These are phyloP conservation scores for Cylindrotheca closterium DNA, from an alignment of 108 stramenopile species.

Conservation along the genomic window DNA sequence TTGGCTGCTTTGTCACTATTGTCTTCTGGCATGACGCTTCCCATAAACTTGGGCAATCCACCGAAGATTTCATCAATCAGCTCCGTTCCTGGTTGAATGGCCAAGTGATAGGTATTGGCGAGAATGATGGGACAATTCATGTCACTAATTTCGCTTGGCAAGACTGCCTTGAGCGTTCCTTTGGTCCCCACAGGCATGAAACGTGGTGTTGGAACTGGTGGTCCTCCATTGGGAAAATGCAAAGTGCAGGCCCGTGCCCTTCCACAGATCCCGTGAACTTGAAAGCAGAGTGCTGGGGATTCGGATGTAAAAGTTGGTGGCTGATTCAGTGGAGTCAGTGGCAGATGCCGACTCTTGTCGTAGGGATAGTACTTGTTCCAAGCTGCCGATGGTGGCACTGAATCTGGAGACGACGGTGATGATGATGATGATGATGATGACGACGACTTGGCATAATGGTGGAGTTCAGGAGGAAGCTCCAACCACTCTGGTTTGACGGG, in stretches of 20 bases:
- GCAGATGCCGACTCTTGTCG: constrained; percentile 31
- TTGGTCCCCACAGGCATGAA: constrained; percentile 99
- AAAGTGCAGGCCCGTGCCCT: constrained; percentile 74
- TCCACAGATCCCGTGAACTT: constrained; percentile 63
- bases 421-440: constrained; percentile 61
- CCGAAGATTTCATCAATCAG: constrained; percentile 61
- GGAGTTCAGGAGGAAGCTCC: constrained; percentile 61
- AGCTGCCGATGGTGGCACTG: constrained; percentile 48
- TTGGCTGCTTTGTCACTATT: background rate
- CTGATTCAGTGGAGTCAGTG: constrained; percentile 45
- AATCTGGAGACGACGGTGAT: constrained; percentile 67
- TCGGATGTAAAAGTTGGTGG: constrained; percentile 41
- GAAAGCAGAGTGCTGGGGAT: constrained; percentile 62
- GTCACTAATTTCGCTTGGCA: constrained; percentile 69
- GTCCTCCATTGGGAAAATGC: constrained; percentile 57
- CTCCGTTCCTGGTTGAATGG: constrained; percentile 91
- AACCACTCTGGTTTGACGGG: constrained; percentile 31
- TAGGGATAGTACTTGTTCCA: constrained; percentile 79
- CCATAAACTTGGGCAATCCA: constrained; percentile 93
- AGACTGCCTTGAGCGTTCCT: constrained; percentile 92
- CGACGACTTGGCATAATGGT: background rate
- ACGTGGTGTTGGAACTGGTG: constrained; percentile 85
- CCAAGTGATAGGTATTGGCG: constrained; percentile 98
- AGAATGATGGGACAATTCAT: constrained; percentile 87
- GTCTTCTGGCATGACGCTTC: constrained; percentile 36